Evolutionary conservation across 306 rosid genomes (phyloP), one percentile per base, ranked within the genome.

Genomic region (Astragalus membranaceus): DNA sequence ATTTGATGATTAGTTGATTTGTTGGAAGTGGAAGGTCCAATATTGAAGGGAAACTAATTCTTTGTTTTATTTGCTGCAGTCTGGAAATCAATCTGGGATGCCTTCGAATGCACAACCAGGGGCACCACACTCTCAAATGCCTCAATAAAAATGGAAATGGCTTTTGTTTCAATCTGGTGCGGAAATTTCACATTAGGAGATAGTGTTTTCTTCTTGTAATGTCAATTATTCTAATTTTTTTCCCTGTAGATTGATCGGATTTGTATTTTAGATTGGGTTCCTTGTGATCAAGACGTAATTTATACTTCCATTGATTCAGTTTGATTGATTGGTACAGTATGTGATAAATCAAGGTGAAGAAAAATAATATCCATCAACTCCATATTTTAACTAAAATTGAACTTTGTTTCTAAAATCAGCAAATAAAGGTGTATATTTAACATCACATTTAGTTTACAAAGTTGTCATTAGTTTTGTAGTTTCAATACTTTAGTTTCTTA

Each of bases 31-130:
- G 23, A 50, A 23, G 30, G 70, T 70, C 13, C 49, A 33, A 39
- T 70, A 52, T 32, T 66, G 69, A 33, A 16, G 37, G 5, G 55
- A 32, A 60, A 55, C 64, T 78, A 50, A 69, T 47, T 16, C 1
- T 50, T 33, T 4, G 29, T 67, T 32, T 67, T 80, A 52, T 68
- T 46, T 39, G 36, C 49, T 74, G 81, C 88, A 92, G 96, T 77
- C 90, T n/a, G 87, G 90, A 16, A 83, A 83, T 70, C 98, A 89
- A 56, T 63, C 98, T 15, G 92, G 88, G 67, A 87, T 92, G 87
- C 98, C 91, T 17, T 84, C 87, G 23, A 88, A 59, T 20, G 82
- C 82, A 52, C 92, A 75, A 63, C 74, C 66, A 17, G 89, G 89
- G 72, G 77, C 2, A 5, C 70, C 81, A 2, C 97, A 88, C 41